phyloP scores from a whole-genome alignment of 495 filamentous ascomycete species.

The Apodospora peruviana region DNA sequence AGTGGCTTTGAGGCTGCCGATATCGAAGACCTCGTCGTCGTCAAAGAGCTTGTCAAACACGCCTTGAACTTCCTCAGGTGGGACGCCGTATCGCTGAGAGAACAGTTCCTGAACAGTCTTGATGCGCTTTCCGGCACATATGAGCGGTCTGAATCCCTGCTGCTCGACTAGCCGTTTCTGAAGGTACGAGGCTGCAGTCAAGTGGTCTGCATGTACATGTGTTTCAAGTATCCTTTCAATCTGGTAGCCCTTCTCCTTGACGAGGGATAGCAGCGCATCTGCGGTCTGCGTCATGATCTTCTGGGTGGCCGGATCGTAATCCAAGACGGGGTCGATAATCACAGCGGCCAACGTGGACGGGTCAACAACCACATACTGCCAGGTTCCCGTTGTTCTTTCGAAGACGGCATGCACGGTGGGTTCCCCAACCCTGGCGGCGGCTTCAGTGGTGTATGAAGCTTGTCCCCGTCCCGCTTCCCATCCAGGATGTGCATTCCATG shows the following conservation, averaged over 20 bases:
- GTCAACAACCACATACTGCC: slow-evolving; percentile 56
- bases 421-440: too few species aligned
- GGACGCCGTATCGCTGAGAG: slow-evolving; percentile 41
- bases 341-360: slow-evolving; percentile 37
- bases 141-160: slow-evolving; percentile 25
- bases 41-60: slow-evolving; percentile 50
- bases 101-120: slow-evolving; percentile 46
- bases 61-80: slow-evolving; percentile 27
- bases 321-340: slow-evolving; percentile 57
- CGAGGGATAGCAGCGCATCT: slow-evolving; percentile 39
- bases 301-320: slow-evolving; percentile 44
- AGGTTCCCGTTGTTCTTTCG: slow-evolving; percentile 40
- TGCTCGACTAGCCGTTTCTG: slow-evolving; percentile 30
- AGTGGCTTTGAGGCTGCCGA: slow-evolving; percentile 40
- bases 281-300: slow-evolving; percentile 44
- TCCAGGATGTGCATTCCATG: too few species aligned
- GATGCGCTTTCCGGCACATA: slow-evolving; percentile 54
- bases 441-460: too few species aligned
- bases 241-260: slow-evolving; percentile 36
- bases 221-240: slow-evolving; percentile 53
- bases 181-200: slow-evolving; percentile 51
- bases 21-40: slow-evolving; percentile 46
- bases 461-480: too few species aligned
- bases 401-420: slow-evolving; percentile 23
- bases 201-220: slow-evolving; percentile 57